Evolutionary conservation across 495 filamentous ascomycete genomes (phyloP).

Genomic region (Umbilicaria muhlenbergii): DNA sequence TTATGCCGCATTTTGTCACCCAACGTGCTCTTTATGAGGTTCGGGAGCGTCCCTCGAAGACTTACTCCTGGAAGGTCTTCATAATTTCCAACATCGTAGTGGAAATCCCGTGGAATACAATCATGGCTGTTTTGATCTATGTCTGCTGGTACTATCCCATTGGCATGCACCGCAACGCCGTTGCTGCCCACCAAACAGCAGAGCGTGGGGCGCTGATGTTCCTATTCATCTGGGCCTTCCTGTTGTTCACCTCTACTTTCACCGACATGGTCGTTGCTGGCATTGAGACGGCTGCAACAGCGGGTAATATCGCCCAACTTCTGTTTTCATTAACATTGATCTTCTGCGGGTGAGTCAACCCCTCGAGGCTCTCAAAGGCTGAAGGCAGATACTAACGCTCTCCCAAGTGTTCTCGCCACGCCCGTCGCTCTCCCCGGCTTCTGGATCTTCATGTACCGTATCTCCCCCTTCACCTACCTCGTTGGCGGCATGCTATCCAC

Average conservation of each 20-base stretch:
- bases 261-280: conserved; percentile 48
- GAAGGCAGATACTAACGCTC: conserved; percentile 4
- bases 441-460: conserved; percentile 78
- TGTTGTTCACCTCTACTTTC: conserved; percentile 36
- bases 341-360: conserved; percentile 39
- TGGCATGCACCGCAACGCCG: conserved; percentile 57
- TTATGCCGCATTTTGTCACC: conserved; percentile 69
- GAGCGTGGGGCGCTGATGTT: conserved; percentile 54
- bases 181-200: conserved; percentile 33
- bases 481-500: conserved; percentile 47
- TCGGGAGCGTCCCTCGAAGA: conserved; percentile 70
- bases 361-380: neutral
- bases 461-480: conserved; percentile 61
- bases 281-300: conserved; percentile 49
- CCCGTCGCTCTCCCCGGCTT: conserved; percentile 48
- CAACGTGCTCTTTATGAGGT: conserved; percentile 72
- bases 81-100: conserved; percentile 64
- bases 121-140: conserved; percentile 54
- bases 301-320: conserved; percentile 47
- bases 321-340: conserved; percentile 52
- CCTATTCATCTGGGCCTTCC: conserved; percentile 32
- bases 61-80: conserved; percentile 71
- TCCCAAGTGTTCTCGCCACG: conserved; percentile 45
- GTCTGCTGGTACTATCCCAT: conserved; percentile 72
- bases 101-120: conserved; percentile 60